A percentile compares a stretch with the other conserved stretches of the same genome.
These are phyloP conservation scores for Saturnispora diversa DNA, from an alignment of 805 yeast genomes.

Conservation along the genomic window DNA sequence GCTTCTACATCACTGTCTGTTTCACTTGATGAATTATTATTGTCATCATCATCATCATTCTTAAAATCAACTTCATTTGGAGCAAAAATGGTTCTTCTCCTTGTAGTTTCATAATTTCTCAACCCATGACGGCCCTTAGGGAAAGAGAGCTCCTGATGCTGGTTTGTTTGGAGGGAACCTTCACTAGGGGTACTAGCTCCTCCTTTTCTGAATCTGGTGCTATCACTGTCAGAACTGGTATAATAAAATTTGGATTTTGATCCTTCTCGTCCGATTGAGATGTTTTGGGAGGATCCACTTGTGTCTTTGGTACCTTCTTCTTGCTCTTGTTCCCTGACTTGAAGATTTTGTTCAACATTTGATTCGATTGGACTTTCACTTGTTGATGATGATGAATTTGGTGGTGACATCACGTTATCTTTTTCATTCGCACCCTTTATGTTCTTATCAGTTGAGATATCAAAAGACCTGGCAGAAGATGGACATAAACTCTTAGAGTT, in stretches of 20 bases:
- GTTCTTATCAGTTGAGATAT: background rate
- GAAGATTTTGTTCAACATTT: slow-evolving; percentile 3
- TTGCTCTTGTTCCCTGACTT: background rate
- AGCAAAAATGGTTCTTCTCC: slow-evolving; percentile 21
- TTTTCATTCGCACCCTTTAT: background rate
- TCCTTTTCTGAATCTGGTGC: background rate
- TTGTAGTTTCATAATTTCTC: slow-evolving; percentile 24
- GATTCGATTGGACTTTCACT: background rate
- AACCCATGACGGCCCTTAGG: slow-evolving; percentile 8
- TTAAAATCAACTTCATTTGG: slow-evolving; percentile 14
- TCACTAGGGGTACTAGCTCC: background rate
- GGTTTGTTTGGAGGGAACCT: background rate
- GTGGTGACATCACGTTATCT: background rate
- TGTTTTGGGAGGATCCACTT: background rate
- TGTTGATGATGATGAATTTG: background rate
- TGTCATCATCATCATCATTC: slow-evolving; percentile 7
- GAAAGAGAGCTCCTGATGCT: slow-evolving; percentile 1
- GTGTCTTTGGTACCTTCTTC: background rate
- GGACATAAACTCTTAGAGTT: too few relatives aligned
- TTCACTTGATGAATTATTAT: background rate
- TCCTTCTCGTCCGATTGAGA: background rate
- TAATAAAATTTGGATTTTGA: background rate
- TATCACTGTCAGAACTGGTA: slow-evolving; percentile 1
- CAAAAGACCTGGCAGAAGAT: background rate
- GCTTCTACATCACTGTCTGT: slow-evolving; percentile 1